Percentiles rank a stretch among this genome's conserved stretches.
phyloP scores from a whole-genome alignment of 2,329 filamentous ascomycete genomes.

The Fusarium proliferatum region DNA sequence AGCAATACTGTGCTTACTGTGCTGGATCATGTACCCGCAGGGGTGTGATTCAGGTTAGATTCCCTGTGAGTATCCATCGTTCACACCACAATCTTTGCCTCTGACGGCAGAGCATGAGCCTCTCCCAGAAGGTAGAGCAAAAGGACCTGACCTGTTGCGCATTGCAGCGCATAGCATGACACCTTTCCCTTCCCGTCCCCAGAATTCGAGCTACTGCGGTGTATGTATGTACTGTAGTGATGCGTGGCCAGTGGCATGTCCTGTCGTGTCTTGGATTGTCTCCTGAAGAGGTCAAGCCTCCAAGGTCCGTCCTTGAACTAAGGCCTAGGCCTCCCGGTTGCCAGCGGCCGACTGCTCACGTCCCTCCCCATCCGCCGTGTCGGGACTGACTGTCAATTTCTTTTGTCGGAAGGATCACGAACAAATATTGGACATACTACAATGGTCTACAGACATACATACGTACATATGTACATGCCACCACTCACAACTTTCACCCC shows the following conservation, averaged over 20 bases:
- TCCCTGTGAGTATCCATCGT: slow-evolving; percentile 31
- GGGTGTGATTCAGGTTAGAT: slow-evolving; percentile 31
- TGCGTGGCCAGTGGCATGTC: slow-evolving; percentile 23
- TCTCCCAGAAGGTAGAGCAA: slow-evolving; percentile 17
- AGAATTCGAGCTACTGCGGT: slow-evolving; percentile 31
- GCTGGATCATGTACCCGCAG: slow-evolving; percentile 21
- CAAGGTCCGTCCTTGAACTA: slow-evolving; percentile 12
- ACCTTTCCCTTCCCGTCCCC: slow-evolving; percentile 42
- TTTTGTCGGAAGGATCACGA: not conserved
- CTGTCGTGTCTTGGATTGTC: slow-evolving; percentile 17
- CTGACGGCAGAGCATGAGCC: slow-evolving; percentile 9
- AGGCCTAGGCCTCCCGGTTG: slow-evolving; percentile 22
- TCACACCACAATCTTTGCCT: slow-evolving; percentile 20
- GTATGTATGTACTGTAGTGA: not conserved
- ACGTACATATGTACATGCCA: not conserved
- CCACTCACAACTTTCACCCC: slow-evolving; percentile 5
- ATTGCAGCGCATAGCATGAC: slow-evolving; percentile 10
- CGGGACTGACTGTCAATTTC: slow-evolving; percentile 3
- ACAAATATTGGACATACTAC: not conserved
- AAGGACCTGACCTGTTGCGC: slow-evolving; percentile 28
- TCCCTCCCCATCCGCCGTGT: slow-evolving; percentile 20
- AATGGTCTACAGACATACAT: not conserved
- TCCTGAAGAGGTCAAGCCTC: slow-evolving; percentile 29
- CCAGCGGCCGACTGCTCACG: slow-evolving; percentile 24
- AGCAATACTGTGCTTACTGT: slow-evolving; percentile 27